These are phyloP conservation scores for Daedaleopsis sinensis DNA, from an alignment of 768 basidiomycete species.

Conservation along the genomic window DNA sequence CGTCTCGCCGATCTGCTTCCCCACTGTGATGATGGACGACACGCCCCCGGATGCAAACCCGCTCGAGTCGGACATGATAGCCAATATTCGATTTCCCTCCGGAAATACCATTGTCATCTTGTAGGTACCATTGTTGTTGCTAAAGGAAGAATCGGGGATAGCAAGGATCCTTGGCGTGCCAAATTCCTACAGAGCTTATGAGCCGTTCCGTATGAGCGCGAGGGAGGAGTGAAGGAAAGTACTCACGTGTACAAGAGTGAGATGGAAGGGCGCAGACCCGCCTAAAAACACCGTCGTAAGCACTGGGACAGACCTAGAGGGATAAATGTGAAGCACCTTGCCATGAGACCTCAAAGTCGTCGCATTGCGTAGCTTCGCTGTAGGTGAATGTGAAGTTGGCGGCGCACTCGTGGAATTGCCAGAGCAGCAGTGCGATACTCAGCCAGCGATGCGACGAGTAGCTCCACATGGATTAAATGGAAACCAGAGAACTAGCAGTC, in stretches of 20 bases:
- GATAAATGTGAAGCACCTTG: slow-evolving; percentile 45
- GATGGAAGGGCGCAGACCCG: slow-evolving; percentile 55
- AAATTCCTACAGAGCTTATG: slow-evolving; percentile 45
- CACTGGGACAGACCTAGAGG: background rate
- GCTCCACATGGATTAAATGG: too few species aligned
- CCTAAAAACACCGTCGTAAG: slow-evolving; percentile 41
- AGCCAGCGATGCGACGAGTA: too few species aligned
- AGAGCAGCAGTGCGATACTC: too few species aligned
- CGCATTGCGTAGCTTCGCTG: slow-evolving; percentile 59
- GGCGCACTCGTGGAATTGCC: slow-evolving; percentile 11
- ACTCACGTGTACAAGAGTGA: slow-evolving; percentile 58
- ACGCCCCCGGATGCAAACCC: slow-evolving; percentile 62
- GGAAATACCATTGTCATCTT: slow-evolving; percentile 46
- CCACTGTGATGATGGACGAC: slow-evolving; percentile 3
- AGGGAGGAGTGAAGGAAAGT: slow-evolving; percentile 28
- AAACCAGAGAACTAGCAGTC: too few species aligned
- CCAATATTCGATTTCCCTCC: slow-evolving; percentile 44
- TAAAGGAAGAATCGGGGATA: slow-evolving; percentile 57
- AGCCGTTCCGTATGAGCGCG: background rate
- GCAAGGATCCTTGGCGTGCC: slow-evolving; percentile 54
- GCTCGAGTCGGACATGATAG: slow-evolving; percentile 73
- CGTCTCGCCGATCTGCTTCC: slow-evolving; percentile 3
- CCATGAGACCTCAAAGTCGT: slow-evolving; percentile 61
- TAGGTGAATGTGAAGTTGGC: slow-evolving; percentile 53
- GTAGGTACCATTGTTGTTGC: slow-evolving; percentile 56